Conservation (phyloP, 2,329 filamentous ascomycete species). For the Phoma herbarum region DNA sequence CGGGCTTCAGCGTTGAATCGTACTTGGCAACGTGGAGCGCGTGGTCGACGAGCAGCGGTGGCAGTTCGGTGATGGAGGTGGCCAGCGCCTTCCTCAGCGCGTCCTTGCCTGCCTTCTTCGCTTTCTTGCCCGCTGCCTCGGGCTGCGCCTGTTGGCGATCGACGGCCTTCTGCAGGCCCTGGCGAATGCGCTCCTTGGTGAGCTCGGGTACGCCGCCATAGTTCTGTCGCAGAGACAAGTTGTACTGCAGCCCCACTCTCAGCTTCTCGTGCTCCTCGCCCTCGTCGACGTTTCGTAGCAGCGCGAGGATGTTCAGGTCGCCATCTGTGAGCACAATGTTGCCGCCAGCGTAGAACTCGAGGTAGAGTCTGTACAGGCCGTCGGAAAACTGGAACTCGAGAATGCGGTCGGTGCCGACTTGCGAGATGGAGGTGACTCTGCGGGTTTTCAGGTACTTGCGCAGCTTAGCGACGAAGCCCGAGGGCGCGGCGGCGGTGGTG, state of each 20-base stretch:
- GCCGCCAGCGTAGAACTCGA: constrained; percentile 96
- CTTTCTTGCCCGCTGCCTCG: constrained; percentile 67
- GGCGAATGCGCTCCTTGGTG: constrained; percentile 74
- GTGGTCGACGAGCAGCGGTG: constrained; percentile 88
- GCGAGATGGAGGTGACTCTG: constrained; percentile 78
- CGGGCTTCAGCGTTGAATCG: constrained; percentile 72
- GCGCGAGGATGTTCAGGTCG: constrained; percentile 80
- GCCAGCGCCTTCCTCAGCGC: constrained; percentile 82
- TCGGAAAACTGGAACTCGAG: constrained; percentile 94
- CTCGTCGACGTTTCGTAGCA: constrained; percentile 82
- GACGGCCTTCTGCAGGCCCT: constrained; percentile 72
- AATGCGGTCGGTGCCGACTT: constrained; percentile 92
- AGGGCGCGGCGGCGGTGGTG: constrained; percentile 83
- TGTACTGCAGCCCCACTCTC: constrained; percentile 79
- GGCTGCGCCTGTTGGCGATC: constrained; percentile 64
- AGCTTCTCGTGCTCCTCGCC: constrained; percentile 86
- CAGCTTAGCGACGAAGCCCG: constrained; percentile 82
- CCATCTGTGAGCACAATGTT: constrained; percentile 93
- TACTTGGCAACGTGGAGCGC: constrained; percentile 75
- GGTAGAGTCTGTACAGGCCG: constrained; percentile 83
- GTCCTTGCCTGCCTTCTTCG: constrained; percentile 76
- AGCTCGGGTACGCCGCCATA: constrained; percentile 77
- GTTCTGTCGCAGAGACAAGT: constrained; percentile 83
- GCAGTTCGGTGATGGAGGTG: constrained; percentile 85
- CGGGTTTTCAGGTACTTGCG: constrained; percentile 90